Evolutionary conservation across 495 filamentous ascomycete species (phyloP).

Genomic region (Chaetomidium leptoderma): DNA sequence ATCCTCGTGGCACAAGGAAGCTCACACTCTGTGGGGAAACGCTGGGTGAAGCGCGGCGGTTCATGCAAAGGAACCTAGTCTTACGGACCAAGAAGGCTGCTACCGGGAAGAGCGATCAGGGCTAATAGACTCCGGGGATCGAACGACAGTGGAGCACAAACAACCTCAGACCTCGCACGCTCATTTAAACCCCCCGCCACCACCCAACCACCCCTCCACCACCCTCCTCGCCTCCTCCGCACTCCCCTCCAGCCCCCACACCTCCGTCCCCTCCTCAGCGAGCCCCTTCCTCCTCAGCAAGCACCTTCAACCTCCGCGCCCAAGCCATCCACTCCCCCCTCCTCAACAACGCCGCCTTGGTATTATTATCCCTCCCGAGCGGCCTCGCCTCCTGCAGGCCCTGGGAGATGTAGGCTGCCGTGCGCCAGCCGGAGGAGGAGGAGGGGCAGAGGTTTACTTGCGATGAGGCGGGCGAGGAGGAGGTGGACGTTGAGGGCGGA

Average conservation of each 20-base stretch:
- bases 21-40: too few species aligned
- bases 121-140: too few species aligned
- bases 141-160: too few species aligned
- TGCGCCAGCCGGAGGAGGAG: background rate
- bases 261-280: background rate
- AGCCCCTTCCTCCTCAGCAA: background rate
- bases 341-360: background rate
- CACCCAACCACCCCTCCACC: background rate
- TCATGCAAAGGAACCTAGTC: too few species aligned
- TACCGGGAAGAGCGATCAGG: too few species aligned
- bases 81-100: too few species aligned
- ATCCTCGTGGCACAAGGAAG: too few species aligned
- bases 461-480: background rate
- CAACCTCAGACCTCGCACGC: too few species aligned
- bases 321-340: background rate
- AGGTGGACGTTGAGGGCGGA: background rate
- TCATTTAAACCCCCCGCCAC: too few species aligned
- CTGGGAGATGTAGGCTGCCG: background rate
- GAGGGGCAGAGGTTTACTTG: background rate
- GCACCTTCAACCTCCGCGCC: background rate
- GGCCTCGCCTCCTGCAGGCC: background rate
- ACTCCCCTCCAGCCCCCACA: background rate
- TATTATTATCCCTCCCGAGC: too few species aligned
- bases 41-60: too few species aligned
- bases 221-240: background rate